Conservation (phyloP, 1,284 basidiomycete species). For the Tranzscheliella williamsii region DNA sequence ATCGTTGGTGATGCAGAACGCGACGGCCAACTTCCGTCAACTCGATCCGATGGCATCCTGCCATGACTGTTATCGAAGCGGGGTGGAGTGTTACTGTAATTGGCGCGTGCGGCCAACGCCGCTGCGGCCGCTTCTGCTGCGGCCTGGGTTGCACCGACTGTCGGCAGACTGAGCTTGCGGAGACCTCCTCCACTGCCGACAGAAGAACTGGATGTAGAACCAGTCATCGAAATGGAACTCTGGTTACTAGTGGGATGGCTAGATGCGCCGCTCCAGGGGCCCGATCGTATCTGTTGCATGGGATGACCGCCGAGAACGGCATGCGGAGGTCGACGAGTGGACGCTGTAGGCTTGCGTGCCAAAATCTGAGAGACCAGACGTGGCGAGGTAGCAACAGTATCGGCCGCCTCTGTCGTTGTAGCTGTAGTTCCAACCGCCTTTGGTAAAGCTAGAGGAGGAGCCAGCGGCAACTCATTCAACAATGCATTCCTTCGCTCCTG, state of each 20-base stretch:
- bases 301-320: no score
- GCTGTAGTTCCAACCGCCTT: not conserved
- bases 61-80: constrained; percentile 27
- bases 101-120: constrained; percentile 29
- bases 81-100: constrained; percentile 26
- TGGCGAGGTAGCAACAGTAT: not conserved
- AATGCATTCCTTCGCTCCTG: constrained; percentile 40
- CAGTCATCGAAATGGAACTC: no score
- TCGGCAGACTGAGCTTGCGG: constrained; percentile 48
- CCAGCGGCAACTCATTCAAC: not conserved
- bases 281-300: no score
- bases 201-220: no score
- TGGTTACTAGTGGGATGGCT: no score
- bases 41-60: constrained; percentile 19
- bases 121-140: constrained; percentile 51
- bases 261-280: no score
- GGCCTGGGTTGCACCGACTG: constrained; percentile 47
- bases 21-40: constrained; percentile 19
- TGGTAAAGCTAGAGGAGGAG: not conserved
- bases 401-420: not conserved
- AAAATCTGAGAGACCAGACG: no score
- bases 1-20: constrained; percentile 26
- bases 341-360: no score
- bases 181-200: constrained; percentile 37
- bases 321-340: no score